A percentile compares a stretch with the other conserved stretches of the same genome.
These are phyloP conservation scores for Furcasterigmium furcatum DNA, from an alignment of 2,329 filamentous ascomycete species.

Conservation along the genomic window DNA sequence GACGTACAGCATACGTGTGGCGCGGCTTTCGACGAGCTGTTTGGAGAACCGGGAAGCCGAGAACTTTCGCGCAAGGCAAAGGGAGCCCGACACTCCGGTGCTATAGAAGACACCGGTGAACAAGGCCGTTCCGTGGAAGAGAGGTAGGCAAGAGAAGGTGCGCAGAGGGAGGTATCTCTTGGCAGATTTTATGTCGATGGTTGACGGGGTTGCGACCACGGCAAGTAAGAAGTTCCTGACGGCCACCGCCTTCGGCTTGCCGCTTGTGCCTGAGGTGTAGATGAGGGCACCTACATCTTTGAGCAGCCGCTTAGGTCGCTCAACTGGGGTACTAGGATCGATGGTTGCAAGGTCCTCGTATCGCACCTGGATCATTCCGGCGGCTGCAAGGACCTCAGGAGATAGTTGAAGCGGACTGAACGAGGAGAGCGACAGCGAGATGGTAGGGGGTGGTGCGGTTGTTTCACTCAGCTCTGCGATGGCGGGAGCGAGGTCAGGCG, in stretches of 20 bases:
- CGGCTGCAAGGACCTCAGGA: not conserved
- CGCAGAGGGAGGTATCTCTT: not conserved
- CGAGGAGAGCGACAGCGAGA: not conserved
- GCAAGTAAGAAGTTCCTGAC: conserved; percentile 33
- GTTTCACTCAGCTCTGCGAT: not conserved
- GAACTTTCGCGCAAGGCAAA: conserved; percentile 65
- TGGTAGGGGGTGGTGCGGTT: not conserved
- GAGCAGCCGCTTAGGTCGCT: not conserved
- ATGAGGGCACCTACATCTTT: conserved; percentile 45
- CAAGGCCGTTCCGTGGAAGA: conserved; percentile 73
- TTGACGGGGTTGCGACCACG: conserved; percentile 6
- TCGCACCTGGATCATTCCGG: not conserved
- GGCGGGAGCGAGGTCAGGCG: not conserved
- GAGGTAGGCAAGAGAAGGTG: conserved; percentile 1
- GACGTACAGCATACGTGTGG: conserved; percentile 73
- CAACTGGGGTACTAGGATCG: not conserved
- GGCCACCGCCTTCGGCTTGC: conserved; percentile 69
- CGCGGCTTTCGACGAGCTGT: conserved; percentile 63
- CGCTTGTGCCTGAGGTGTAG: conserved; percentile 75
- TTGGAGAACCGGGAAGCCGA: conserved; percentile 68
- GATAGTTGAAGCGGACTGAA: conserved; percentile 1
- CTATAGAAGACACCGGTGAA: conserved; percentile 53
- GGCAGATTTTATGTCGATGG: not conserved
- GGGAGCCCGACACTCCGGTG: conserved; percentile 35
- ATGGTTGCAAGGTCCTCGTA: conserved; percentile 1